Evolutionary conservation across 495 filamentous ascomycete species (phyloP), one percentile per base, ranked within the genome.

Genomic region (Lentithecium fluviatile): DNA sequence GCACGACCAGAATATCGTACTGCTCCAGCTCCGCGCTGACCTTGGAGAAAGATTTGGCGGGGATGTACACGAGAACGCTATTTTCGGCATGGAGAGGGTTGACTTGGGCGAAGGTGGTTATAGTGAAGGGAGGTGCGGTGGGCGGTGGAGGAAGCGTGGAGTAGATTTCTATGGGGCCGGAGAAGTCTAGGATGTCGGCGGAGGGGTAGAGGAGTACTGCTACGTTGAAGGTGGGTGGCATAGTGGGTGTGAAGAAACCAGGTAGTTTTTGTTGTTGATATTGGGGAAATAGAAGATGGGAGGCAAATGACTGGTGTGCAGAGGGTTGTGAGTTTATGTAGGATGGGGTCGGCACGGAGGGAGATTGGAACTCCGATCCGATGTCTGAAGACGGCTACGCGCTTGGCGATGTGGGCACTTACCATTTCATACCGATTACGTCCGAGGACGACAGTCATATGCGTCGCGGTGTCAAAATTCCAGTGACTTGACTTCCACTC

Each of bases 61-160:
- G 62, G 4, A 67, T 53, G 10, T 75, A 52, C 7, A 62, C 70
- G 12, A 78, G 62, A 1, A 58, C 53, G n/a, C 53, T 21, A 6
- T 25, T 42, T 10, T 51, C 56, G 2, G 68, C 68, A 8, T 58
- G 51, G 42, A 74, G 62, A 11, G 62, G 56, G 23, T 45, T 60
- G 0, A 29, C 25, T 37, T 50, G 59, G 13, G 70, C 70, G 38
- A 77, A 72, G 10, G 71, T 73, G 6, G 64, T 57, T 34, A 69
- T 56, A 1, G 56, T 53, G 60, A 77, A 78, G 54, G 71, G 64
- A 10, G 51, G 64, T 37, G 70, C 67, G 21, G 57, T 46, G 24
- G 69, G 64, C 5, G 66, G 53, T 26, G 73, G 70, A n/a, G 54
- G 62, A 43, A 71, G 74, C 52, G 75, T 73, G 21, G 63, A 68